A percentile compares a stretch with the other conserved stretches of the same genome.
Evolutionary conservation across 2,329 filamentous ascomycete species (phyloP).

Genomic region (Arthrocladium fulminans): DNA sequence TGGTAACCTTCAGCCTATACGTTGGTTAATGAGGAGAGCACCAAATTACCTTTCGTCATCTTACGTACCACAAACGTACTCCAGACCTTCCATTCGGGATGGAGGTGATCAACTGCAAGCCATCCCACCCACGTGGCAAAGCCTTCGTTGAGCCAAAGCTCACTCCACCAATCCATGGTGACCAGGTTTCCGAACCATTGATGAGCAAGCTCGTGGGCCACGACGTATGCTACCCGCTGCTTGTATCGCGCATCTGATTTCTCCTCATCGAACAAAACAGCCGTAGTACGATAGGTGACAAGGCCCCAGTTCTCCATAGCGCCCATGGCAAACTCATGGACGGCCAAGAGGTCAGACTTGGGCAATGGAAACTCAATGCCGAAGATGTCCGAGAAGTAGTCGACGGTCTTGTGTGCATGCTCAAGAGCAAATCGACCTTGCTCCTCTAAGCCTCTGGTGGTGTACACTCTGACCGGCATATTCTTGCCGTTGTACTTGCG

Average conservation of each 20-base stretch:
- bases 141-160: conserved; percentile 89
- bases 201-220: conserved; percentile 94
- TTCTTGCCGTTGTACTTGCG: conserved; percentile 84
- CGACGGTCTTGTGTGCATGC: conserved; percentile 85
- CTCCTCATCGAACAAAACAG: conserved; percentile 90
- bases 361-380: conserved; percentile 86
- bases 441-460: conserved; percentile 84
- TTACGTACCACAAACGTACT: conserved; percentile 76
- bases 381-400: conserved; percentile 93
- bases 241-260: conserved; percentile 84
- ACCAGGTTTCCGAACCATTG: conserved; percentile 92
- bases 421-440: conserved; percentile 84
- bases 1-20: conserved; percentile 77
- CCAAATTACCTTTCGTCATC: conserved; percentile 44
- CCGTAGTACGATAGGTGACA: conserved; percentile 90
- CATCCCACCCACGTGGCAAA: conserved; percentile 98
- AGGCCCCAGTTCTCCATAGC: conserved; percentile 97
- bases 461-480: conserved; percentile 91
- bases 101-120: conserved; percentile 81
- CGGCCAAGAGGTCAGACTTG: conserved; percentile 82
- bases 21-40: conserved; percentile 31
- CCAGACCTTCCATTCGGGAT: conserved; percentile 98
- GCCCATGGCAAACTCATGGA: conserved; percentile 77
- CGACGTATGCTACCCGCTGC: conserved; percentile 90
- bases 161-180: conserved; percentile 95